Base-by-base conservation (phyloP, 2,329 filamentous ascomycete genomes). In the Xylaria polymorpha region DNA sequence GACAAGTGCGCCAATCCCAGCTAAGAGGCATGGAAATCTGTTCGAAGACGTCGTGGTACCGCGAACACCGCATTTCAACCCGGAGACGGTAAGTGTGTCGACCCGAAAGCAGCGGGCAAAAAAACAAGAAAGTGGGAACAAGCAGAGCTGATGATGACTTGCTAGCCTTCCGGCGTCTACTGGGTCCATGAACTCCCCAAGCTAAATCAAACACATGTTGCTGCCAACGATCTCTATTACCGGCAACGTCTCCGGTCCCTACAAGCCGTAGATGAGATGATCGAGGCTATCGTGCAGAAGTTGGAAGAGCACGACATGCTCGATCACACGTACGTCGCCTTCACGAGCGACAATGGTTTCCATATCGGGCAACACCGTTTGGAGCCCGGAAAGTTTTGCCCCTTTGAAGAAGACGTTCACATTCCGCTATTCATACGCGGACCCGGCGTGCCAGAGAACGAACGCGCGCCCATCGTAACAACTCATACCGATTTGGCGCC, bases 401-500 rank as follows among this genome's bases (percentile, higher is more conserved):
- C 84, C 0, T 88, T 85, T 62, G 88, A 89, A 46, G 85, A 87
- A 58, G 87, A 90, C 68, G 85, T 89, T 66, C 84, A 87, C 1
- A 84, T 90, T 0, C 87, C 88, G 0, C 75, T 90, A 2, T 81
- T 86, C 39, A 80, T 89, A 29, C 82, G 87, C 3, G 88, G 88
- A 0, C 88, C 88, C 0, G 84, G 85, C 0, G 76, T 90, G 1
- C 77, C 83, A 0, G 74, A 80, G n/a, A 81, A 80, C 0, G 25
- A 62, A 51, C 67, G 74, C 3, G 77, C 77, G 0, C 80, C 81
- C 29, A 77, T 83, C 7, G 79, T 81, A 1, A 90, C 87, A 0
- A 86, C 87, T 0, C 90, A 92, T 73, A 85, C 88, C 2, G 90
- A 91, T 72, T 77, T 92, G 1, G 87, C 86, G 0, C 88, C 90